Percentiles rank a stretch among this genome's conserved stretches.
Evolutionary conservation across 2,329 filamentous ascomycete genomes (phyloP).

Genomic region (Aspergillus piperis): DNA sequence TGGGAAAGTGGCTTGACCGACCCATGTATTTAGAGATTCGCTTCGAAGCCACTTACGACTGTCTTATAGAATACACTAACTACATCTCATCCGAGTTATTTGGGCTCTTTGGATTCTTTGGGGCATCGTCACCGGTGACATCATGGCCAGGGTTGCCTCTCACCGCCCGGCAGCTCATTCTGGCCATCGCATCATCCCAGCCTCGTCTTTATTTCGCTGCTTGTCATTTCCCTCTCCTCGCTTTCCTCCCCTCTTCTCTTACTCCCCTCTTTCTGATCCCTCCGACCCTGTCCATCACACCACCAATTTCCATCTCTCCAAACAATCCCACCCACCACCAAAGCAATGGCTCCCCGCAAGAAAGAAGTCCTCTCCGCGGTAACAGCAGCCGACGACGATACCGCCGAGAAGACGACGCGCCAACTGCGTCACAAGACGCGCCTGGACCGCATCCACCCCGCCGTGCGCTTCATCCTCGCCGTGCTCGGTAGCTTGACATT

Average conservation of each 20-base stretch:
- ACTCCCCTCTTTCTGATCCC: neutral
- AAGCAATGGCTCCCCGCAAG: slow-evolving; percentile 26
- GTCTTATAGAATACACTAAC: neutral
- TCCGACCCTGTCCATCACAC: neutral
- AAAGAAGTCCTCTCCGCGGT: slow-evolving; percentile 21
- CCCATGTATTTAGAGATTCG: neutral
- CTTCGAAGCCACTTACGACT: neutral
- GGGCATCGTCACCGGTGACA: slow-evolving; percentile 29
- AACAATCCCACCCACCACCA: neutral
- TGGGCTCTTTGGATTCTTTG: no score
- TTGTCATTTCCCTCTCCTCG: neutral
- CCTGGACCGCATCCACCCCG: slow-evolving; percentile 32
- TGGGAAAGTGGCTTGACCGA: neutral
- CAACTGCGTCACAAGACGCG: slow-evolving; percentile 18
- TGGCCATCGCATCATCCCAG: slow-evolving; percentile 12
- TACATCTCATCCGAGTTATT: no score
- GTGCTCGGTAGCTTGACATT: slow-evolving; percentile 61
- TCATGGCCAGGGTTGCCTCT: slow-evolving; percentile 31
- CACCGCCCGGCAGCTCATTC: slow-evolving; percentile 30
- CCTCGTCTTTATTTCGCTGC: slow-evolving; percentile 5
- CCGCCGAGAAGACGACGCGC: slow-evolving; percentile 8
- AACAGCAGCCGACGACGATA: slow-evolving; percentile 15
- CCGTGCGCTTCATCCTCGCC: slow-evolving; percentile 47
- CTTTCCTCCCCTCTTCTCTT: neutral
- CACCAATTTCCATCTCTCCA: neutral